These are phyloP conservation scores for Colletotrichum sp. DNA, from an alignment of 2,329 filamentous ascomycete genomes.

Conservation along the genomic window DNA sequence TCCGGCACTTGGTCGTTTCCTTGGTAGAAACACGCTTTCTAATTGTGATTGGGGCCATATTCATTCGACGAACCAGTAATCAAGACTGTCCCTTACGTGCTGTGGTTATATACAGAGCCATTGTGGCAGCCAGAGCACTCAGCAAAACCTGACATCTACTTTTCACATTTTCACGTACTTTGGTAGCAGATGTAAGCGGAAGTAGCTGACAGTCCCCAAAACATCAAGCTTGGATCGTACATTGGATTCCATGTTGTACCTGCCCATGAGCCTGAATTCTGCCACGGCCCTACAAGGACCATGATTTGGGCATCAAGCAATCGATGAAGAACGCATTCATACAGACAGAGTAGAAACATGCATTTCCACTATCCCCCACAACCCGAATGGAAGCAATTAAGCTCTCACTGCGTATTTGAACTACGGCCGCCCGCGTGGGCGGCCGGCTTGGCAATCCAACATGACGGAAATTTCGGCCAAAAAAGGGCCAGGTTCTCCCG, in stretches of 20 bases:
- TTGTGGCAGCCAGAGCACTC: neutral
- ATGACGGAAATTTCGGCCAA: neutral
- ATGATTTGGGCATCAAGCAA: neutral
- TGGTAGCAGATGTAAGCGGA: neutral
- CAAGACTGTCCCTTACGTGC: neutral
- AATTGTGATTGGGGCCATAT: neutral
- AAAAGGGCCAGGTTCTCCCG: neutral
- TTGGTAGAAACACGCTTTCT: neutral
- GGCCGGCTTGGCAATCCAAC: neutral
- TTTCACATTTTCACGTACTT: rapidly evolving
- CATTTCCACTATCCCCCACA: neutral
- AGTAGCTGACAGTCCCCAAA: neutral
- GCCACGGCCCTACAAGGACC: neutral
- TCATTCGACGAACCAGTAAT: neutral
- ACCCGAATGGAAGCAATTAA: neutral
- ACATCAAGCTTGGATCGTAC: neutral
- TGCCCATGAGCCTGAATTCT: neutral
- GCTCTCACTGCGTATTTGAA: neutral
- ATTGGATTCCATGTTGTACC: neutral
- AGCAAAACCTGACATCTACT: neutral
- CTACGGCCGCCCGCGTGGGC: neutral
- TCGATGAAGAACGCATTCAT: neutral
- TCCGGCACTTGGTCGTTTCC: neutral
- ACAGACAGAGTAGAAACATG: neutral
- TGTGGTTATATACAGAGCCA: neutral